Base-by-base conservation (phyloP, 148 eudicot genomes). In the Persicaria maculosa region DNA sequence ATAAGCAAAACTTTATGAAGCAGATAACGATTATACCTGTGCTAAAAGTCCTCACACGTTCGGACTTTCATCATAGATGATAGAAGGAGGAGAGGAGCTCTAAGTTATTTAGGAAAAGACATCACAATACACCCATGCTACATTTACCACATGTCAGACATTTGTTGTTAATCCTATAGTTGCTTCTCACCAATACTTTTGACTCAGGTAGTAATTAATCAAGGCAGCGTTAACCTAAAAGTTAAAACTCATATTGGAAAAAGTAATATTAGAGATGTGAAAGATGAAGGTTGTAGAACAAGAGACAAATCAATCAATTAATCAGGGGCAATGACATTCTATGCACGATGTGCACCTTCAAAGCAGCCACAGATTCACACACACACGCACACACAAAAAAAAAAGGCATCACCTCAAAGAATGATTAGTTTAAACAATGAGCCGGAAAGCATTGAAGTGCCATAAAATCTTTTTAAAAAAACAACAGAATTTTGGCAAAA, bases 1-100 rank as follows among this genome's bases (percentile, higher is more conserved):
- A 50, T 65, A 73, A 2, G 47, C 46, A 73, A 36, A 44, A 69
- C 10, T 47, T 69, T 36, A 20, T 10, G 65, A 59, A 9, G 65
- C 12, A 59, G 65, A 59, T 20, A 40, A 65, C 70, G 19, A 65
- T 12, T 65, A 15, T 65, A 65, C 70, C 47, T 65, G 46, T 43
- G 47, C 47, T 36, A 65, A 46, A 43, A 62, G n/a, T 62, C 22
- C 44, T 62, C 6, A 9, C 44, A 31, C 12, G 44, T 62, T 25
- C 31, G 68, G 68, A 62, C 68, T 62, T 62, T 5, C 44, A 62
- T 11, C 43, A 62, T 62, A 62, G n/a, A 25, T 25, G 11, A 62
- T 62, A 22, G 44, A 62, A 25, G 40, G 40, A 7, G 5, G 68
- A 9, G 5, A 4, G 7, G 10, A 22, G 68, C 44, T 62, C 68